phyloP scores from a whole-genome alignment of 352 stramenopile species.

The Phytophthora sojae region DNA sequence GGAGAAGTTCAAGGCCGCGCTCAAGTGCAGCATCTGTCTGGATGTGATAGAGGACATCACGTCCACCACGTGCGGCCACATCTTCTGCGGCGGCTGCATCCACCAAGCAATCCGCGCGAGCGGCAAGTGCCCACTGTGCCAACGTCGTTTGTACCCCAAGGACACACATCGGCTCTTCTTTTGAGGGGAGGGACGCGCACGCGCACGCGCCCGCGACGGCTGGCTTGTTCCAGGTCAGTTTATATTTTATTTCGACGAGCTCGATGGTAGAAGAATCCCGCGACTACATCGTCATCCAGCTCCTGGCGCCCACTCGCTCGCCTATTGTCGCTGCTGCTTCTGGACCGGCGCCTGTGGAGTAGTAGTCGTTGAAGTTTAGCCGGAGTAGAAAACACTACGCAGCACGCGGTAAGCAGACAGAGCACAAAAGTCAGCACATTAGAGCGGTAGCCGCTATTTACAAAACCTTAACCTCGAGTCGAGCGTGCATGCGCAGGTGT shows the following conservation, averaged over 20 bases:
- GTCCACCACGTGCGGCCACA: slow-evolving; percentile 80
- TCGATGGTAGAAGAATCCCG: slow-evolving; percentile 17
- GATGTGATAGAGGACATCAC: slow-evolving; percentile 84
- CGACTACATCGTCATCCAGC: slow-evolving; percentile 4
- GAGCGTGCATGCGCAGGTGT: slow-evolving; percentile 14
- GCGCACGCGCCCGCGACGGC: not conserved
- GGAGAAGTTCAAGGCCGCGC: slow-evolving; percentile 73
- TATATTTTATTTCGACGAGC: slow-evolving; percentile 37
- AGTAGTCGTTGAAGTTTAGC: slow-evolving; percentile 69
- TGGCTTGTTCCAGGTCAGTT: slow-evolving; percentile 18
- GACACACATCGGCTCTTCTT: slow-evolving; percentile 88
- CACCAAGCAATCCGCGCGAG: slow-evolving; percentile 69
- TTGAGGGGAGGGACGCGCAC: slow-evolving; percentile 35
- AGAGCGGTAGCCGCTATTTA: slow-evolving; percentile 32
- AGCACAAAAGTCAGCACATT: slow-evolving; percentile 35
- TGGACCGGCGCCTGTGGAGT: slow-evolving; percentile 23
- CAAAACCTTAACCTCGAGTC: slow-evolving; percentile 12
- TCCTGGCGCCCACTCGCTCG: slow-evolving; percentile 9
- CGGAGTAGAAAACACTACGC: slow-evolving; percentile 62
- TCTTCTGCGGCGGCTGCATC: slow-evolving; percentile 85
- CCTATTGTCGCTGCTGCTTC: slow-evolving; percentile 13
- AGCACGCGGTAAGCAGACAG: slow-evolving; percentile 25
- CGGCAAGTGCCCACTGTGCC: slow-evolving; percentile 80
- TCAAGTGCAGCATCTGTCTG: slow-evolving; percentile 89
- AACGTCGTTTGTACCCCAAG: slow-evolving; percentile 61